Percentiles rank a stretch among this genome's conserved stretches.
phyloP scores from a whole-genome alignment of 2,329 filamentous ascomycete species.

The Aureobasidium sp. region DNA sequence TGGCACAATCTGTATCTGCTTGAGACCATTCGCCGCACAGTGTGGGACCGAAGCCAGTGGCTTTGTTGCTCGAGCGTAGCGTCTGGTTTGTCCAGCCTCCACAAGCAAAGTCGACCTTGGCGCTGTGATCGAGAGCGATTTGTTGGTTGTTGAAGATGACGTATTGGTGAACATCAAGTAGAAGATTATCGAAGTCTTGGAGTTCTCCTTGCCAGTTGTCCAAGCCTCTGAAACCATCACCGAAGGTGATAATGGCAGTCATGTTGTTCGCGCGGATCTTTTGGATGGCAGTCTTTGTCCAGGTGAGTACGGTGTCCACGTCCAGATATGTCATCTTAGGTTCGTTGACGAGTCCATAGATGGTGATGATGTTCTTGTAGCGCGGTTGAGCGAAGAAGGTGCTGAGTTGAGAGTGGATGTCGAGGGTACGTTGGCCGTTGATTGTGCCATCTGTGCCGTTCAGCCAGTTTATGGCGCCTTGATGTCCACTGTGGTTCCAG shows the following conservation, averaged over 20 bases:
- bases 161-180: conserved; percentile 97
- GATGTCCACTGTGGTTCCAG: conserved; percentile 90
- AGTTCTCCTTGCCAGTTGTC: conserved; percentile 84
- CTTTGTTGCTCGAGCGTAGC: conserved; percentile 58
- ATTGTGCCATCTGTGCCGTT: conserved; percentile 75
- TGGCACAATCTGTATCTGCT: conserved; percentile 89
- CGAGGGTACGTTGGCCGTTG: conserved; percentile 74
- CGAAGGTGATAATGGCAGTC: conserved; percentile 67
- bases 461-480: conserved; percentile 76
- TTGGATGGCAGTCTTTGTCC: conserved; percentile 67
- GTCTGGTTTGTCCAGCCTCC: conserved; percentile 77
- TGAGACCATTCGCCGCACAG: conserved; percentile 97
- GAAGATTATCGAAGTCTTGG: conserved; percentile 58
- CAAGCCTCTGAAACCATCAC: conserved; percentile 90
- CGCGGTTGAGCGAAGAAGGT: conserved; percentile 89
- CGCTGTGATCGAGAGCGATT: conserved; percentile 69
- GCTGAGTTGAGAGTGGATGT: conserved; percentile 78
- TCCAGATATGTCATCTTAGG: conserved; percentile 69
- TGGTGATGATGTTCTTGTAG: conserved; percentile 82
- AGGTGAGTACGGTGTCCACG: conserved; percentile 58
- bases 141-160: conserved; percentile 93
- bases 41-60: conserved; percentile 81
- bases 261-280: conserved; percentile 71
- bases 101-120: conserved; percentile 84
- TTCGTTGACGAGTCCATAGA: conserved; percentile 94